Base-by-base conservation (phyloP, 2,329 filamentous ascomycete species). In the Ceratocystiopsis sp. region DNA sequence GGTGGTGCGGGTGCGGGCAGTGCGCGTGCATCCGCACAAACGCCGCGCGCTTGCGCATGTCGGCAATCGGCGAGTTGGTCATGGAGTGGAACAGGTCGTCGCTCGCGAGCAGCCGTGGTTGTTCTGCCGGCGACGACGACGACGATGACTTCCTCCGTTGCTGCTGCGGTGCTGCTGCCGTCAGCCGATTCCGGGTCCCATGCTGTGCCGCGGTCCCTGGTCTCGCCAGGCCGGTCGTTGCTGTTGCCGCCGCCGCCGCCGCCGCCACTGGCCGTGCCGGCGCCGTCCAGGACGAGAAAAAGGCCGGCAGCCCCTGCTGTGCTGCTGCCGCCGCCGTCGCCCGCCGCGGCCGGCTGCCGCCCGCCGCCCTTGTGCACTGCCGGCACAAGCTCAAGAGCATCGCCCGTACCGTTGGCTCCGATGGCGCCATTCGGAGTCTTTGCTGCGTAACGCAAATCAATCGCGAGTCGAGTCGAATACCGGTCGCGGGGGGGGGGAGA, bases 51-150 rank as follows among this genome's bases (percentile, higher is more conserved):
- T 78, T 76, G 53, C 89, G 78, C 50, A 98, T 95, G 48, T 83
- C 80, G 35, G 84, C 80, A 37, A 89, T 82, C 10, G 93, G 91
- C 14, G 91, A 98, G 50, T 80, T 71, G 34, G 84, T 84, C 60
- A 91, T 93, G 11, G 84, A 77, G 61, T 98, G 89, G 67, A 96
- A 98, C 45, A 98, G 78, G 57, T 95, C 81, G 62, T 93, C 77
- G 41, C 77, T 70, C 49, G 67, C 68, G 21, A 93, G 69, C 32
- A 64, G 53, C 11, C 40, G 42, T 41, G 43, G 34, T 15, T 11
- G n/a, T 16, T 35, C 25, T 8, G 18, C 7, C 19, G 10, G 13
- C 35, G 35, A 37, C 39, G 7, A 21, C 29, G 19, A 41, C 35
- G 42, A 37, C 15, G 44, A 46, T 32, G 42, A 37, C 15, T 41